Conservation (phyloP, 2,329 filamentous ascomycete genomes). For the Teratosphaeria gauchensis region DNA sequence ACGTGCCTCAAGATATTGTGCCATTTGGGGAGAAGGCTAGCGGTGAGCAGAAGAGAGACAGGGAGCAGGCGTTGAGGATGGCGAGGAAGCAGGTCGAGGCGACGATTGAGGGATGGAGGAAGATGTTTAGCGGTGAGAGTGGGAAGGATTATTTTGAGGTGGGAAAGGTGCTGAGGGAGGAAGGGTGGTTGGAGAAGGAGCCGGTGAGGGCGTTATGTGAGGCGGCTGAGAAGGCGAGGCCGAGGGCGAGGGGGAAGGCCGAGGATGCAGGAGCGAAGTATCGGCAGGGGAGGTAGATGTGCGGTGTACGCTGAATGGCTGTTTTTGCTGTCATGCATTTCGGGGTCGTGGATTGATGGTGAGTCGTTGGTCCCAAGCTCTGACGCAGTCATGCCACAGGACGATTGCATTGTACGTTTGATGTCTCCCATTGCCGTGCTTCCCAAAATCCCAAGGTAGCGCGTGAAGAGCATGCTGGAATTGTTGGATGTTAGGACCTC, state of each 20-base stretch:
- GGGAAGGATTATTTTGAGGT: constrained; percentile 74
- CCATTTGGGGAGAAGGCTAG: constrained; percentile 11
- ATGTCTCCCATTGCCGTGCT: neutral
- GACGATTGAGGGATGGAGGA: constrained; percentile 69
- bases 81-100: constrained; percentile 58
- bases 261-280: constrained; percentile 13
- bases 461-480: too few species aligned
- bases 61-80: constrained; percentile 53
- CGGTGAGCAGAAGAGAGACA: constrained; percentile 24
- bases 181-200: constrained; percentile 50
- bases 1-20: constrained; percentile 48
- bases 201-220: constrained; percentile 35
- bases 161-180: constrained; percentile 58
- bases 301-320: neutral
- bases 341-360: neutral
- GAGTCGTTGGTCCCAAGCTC: neutral
- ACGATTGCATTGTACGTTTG: too few species aligned
- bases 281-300: constrained; percentile 2
- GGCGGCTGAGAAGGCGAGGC: constrained; percentile 56
- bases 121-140: constrained; percentile 60
- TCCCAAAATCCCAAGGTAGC: neutral
- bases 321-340: neutral
- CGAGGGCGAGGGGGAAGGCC: constrained; percentile 24
- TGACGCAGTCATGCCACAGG: too few species aligned
- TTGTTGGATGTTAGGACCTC: too few species aligned